A percentile compares a stretch with the other conserved stretches of the same genome.
These are phyloP conservation scores for Henckelia pumila DNA, from an alignment of 257 asterid genomes.

Conservation along the genomic window DNA sequence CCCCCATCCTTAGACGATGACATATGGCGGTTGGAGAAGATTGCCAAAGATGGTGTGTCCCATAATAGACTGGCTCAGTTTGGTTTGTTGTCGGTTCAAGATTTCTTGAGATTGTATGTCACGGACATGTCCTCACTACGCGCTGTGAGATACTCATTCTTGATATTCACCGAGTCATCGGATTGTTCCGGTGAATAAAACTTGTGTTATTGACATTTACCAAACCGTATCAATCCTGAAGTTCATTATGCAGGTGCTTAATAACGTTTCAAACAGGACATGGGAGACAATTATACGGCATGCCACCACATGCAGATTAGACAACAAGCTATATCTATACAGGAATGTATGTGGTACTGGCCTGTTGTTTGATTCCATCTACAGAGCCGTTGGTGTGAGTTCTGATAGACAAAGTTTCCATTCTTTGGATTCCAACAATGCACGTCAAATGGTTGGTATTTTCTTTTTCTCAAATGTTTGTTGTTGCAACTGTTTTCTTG, in stretches of 20 bases:
- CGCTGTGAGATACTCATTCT: conserved; percentile 45
- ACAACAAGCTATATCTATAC: conserved; percentile 44
- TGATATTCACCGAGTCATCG: not conserved
- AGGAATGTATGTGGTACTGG: conserved; percentile 31
- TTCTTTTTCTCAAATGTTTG: too few species aligned
- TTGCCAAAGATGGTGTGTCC: conserved; percentile 73
- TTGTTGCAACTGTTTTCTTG: conserved; percentile 1
- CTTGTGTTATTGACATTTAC: conserved; percentile 10
- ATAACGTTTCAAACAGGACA: conserved; percentile 42
- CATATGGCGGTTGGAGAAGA: conserved; percentile 80
- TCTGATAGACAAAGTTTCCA: conserved; percentile 51
- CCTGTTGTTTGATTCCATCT: conserved; percentile 55
- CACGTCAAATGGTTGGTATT: conserved; percentile 48
- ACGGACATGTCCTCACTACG: conserved; percentile 45
- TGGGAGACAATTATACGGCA: conserved; percentile 69
- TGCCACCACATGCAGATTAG: conserved; percentile 48
- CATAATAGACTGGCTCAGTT: conserved; percentile 38
- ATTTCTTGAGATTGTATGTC: conserved; percentile 48
- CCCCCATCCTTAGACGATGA: conserved; percentile 66
- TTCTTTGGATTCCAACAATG: conserved; percentile 37
- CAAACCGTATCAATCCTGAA: conserved; percentile 13
- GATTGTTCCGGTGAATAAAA: conserved; percentile 1
- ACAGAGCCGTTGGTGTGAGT: conserved; percentile 52
- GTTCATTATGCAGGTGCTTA: conserved; percentile 50
- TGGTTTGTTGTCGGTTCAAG: conserved; percentile 49